Evolutionary conservation across 306 rosid genomes (phyloP).

Genomic region (Comarum palustre): DNA sequence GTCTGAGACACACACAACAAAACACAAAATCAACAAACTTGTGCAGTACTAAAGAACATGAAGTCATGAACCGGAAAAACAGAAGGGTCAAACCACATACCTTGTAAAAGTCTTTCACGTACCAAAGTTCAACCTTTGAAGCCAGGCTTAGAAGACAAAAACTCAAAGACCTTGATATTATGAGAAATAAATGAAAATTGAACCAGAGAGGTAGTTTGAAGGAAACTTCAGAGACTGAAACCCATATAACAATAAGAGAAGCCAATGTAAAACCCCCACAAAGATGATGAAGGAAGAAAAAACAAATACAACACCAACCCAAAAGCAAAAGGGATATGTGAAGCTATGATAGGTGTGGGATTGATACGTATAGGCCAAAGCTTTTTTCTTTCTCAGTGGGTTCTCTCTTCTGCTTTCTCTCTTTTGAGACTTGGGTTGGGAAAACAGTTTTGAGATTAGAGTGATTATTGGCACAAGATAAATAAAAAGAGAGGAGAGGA

Average conservation of each 20-base stretch:
- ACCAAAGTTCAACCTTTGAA: conserved; percentile 34
- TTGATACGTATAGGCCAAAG: conserved; percentile 29
- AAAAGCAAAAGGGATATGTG: conserved; percentile 26
- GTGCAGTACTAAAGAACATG: background rate
- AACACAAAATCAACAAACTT: background rate
- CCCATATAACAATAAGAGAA: conserved; percentile 19
- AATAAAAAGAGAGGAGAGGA: background rate
- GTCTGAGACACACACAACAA: background rate
- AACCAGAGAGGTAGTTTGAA: background rate
- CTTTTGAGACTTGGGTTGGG: conserved; percentile 24
- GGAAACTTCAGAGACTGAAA: conserved; percentile 21
- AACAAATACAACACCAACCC: conserved; percentile 23
- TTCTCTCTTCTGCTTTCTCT: conserved; percentile 21
- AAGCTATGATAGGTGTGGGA: conserved; percentile 51
- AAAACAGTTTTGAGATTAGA: background rate
- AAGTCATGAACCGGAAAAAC: background rate
- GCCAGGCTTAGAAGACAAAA: background rate
- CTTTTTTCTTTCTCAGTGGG: conserved; percentile 40
- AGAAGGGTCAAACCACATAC: conserved; percentile 5
- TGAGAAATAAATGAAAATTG: background rate
- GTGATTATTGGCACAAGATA: background rate
- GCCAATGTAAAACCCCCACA: conserved; percentile 30
- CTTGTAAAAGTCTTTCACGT: conserved; percentile 6
- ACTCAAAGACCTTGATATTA: background rate
- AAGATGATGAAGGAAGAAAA: conserved; percentile 7